Evolutionary conservation across 192 early-diverging fungal species (phyloP).

Genomic region (Lobosporangium transversale): DNA sequence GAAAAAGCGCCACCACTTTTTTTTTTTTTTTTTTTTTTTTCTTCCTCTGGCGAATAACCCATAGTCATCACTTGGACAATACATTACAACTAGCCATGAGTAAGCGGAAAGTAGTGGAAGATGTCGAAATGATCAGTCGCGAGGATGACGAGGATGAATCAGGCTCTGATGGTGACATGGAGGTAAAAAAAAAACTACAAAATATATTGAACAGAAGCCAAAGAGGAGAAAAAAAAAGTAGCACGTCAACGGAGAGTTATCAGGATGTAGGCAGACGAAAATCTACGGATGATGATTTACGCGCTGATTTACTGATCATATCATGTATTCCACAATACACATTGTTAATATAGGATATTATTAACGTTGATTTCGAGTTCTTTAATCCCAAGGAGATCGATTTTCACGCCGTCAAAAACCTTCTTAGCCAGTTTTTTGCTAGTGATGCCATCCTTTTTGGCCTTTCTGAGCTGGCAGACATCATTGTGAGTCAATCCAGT

Average conservation of each 20-base stretch:
- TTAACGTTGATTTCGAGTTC: constrained; percentile 97
- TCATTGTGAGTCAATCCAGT: constrained; percentile 77
- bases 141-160: constrained; percentile 41
- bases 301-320: too few species aligned
- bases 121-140: constrained; percentile 47
- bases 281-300: too few species aligned
- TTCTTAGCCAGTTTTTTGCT: constrained; percentile 82
- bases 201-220: too few species aligned
- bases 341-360: constrained; percentile 56
- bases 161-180: constrained; percentile 47
- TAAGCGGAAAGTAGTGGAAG: constrained; percentile 44
- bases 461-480: constrained; percentile 81
- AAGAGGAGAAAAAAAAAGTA: too few species aligned
- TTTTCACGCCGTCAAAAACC: constrained; percentile 90
- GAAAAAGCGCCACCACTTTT: neutral
- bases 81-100: constrained; percentile 22
- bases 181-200: constrained; percentile 12
- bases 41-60: neutral
- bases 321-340: too few species aligned
- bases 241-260: too few species aligned
- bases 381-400: constrained; percentile 89
- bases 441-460: constrained; percentile 82
- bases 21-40: neutral
- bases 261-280: too few species aligned
- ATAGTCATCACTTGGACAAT: neutral